A percentile compares a stretch with the other conserved stretches of the same genome.
Evolutionary conservation across 2,329 filamentous ascomycete genomes (phyloP).

Genomic region (Hymenoscyphus fructigenus): DNA sequence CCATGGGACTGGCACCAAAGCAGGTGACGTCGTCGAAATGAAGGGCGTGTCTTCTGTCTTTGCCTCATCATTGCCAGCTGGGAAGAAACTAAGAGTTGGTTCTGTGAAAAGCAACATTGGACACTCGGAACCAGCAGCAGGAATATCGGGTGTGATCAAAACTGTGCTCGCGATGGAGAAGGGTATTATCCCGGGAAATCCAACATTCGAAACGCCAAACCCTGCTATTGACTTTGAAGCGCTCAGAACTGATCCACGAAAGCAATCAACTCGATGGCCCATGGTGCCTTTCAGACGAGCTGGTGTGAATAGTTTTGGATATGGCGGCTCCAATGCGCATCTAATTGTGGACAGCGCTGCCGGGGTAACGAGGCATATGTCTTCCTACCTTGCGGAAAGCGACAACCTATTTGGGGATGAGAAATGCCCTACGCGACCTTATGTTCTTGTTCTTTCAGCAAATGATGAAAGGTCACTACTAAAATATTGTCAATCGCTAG

Average conservation of each 20-base stretch:
- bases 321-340: not conserved
- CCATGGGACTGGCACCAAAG: not conserved
- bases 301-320: constrained; percentile 38
- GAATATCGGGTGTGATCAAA: constrained; percentile 27
- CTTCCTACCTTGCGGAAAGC: too few species aligned
- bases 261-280: too few species aligned
- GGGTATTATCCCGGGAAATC: constrained; percentile 8
- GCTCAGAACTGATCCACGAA: too few species aligned
- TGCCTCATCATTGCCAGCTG: not conserved
- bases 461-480: constrained; percentile 29
- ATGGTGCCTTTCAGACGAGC: constrained; percentile 44
- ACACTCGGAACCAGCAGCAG: constrained; percentile 28
- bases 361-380: too few species aligned
- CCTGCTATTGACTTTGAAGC: not conserved
- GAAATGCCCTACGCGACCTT: not conserved
- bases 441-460: constrained; percentile 25
- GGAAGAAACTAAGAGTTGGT: constrained; percentile 6
- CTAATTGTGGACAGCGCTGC: not conserved
- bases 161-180: constrained; percentile 21
- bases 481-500: constrained; percentile 14
- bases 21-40: not conserved
- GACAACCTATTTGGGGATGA: not conserved
- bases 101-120: constrained; percentile 28
- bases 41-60: constrained; percentile 4
- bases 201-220: not conserved